Evolutionary conservation across 768 basidiomycete species (phyloP), one percentile per base, ranked within the genome.

Genomic region (Pleurotus eryngii): DNA sequence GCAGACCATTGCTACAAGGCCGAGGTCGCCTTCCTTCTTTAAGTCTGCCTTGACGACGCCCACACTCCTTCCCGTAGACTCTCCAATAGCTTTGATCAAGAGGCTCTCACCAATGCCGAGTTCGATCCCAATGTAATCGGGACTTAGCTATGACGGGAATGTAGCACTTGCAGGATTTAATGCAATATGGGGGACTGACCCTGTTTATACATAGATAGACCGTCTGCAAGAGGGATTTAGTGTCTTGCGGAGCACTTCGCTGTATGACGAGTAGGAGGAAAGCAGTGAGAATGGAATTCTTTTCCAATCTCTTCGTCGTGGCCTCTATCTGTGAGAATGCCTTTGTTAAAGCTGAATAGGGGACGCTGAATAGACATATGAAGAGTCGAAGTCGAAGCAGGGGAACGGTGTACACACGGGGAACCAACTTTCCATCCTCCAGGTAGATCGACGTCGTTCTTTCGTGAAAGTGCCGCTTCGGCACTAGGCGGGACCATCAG

Each of bases 191-290:
- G 43, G 38, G 12, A 71, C 85, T 54, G 68, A 98, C 95, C 59
- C 95, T 79, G 67, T 99, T 99, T 68, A 98, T 98, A 68, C 97
- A 98, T 1, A 99, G 80, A 66, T 99, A 99, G 2, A 99, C 89
- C 1, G 87, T 84, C 65, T 95, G 91, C 4, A 98, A 80, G 30
- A 99, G 80, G 5, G 89, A 86, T 20, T 85, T 79, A 4, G 78
- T 77, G 59, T 94, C 90, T 38, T 81, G 87, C 54, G 85, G 78
- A 14, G 85, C 86, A 60, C 94, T 90, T 48, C 93, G 78, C 68
- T 88, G 87, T 55, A 98, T 95, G 27, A 98, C 92, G 9, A 96
- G 85, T 4, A 95, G 73, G 43, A 99, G 76, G 69, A 98, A 95
- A 0, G 89, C 79, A 0, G 95, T 98, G 7, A 99, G 81, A 59